phyloP scores from a whole-genome alignment of 75 land plant genomes.

The Cupressus sempervirens region DNA sequence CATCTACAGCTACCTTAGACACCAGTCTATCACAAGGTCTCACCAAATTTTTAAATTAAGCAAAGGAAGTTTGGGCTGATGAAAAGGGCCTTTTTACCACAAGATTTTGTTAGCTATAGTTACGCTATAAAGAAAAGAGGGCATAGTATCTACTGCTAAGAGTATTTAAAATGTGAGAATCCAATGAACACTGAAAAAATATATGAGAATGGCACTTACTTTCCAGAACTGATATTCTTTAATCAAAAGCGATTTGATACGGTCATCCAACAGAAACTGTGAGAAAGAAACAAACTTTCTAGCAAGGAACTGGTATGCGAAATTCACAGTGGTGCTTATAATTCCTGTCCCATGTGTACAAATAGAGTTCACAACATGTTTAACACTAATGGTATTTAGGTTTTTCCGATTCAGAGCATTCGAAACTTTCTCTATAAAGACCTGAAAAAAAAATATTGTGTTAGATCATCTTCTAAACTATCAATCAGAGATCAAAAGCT shows the following conservation, averaged over 20 bases:
- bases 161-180: background rate
- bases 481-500: background rate
- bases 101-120: background rate
- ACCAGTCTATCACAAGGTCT: background rate
- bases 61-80: background rate
- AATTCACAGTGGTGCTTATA: constrained; percentile 40
- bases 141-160: background rate
- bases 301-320: constrained; percentile 35
- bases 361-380: constrained; percentile 38
- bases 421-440: constrained; percentile 40
- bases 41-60: background rate
- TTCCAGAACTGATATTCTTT: constrained; percentile 37
- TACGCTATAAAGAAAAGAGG: background rate
- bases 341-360: constrained; percentile 42
- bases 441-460: constrained; percentile 16
- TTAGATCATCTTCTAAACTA: background rate
- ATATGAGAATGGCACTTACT: constrained; percentile 14
- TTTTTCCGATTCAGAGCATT: constrained; percentile 32
- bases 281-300: constrained; percentile 36
- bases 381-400: constrained; percentile 42
- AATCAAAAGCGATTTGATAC: constrained; percentile 28
- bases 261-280: constrained; percentile 43
- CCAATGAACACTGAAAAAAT: background rate
- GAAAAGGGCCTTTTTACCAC: background rate
- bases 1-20: background rate